These are phyloP conservation scores for Stramenopiles sp. DNA, from an alignment of 352 stramenopile genomes.

Conservation along the genomic window DNA sequence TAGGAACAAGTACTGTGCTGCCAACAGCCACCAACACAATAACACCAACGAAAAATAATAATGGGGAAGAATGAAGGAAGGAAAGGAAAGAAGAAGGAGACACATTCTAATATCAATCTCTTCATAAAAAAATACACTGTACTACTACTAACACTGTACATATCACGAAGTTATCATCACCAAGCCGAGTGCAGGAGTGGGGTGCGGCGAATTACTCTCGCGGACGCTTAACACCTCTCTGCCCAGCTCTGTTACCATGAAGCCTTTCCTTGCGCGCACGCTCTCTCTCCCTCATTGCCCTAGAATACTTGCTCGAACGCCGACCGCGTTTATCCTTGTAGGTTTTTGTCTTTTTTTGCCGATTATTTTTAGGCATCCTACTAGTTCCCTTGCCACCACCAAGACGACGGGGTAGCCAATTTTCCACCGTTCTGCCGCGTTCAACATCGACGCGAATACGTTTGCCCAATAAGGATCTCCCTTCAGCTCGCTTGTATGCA, in stretches of 20 bases:
- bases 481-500: constrained; percentile 56
- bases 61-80: too few relatives aligned
- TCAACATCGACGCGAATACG: constrained; percentile 92
- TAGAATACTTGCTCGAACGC: not conserved
- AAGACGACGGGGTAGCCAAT: constrained; percentile 81
- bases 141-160: too few relatives aligned
- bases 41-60: too few relatives aligned
- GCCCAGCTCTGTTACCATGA: too few relatives aligned
- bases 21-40: too few relatives aligned
- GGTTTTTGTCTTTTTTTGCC: not conserved
- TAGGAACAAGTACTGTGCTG: too few relatives aligned
- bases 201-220: too few relatives aligned
- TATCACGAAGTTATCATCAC: too few relatives aligned
- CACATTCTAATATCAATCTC: too few relatives aligned
- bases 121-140: too few relatives aligned
- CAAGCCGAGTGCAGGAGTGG: too few relatives aligned
- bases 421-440: constrained; percentile 79
- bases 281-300: not conserved
- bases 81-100: too few relatives aligned
- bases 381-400: constrained; percentile 75
- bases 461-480: constrained; percentile 85
- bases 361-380: constrained; percentile 25
- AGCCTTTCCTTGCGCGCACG: not conserved
- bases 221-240: not conserved
- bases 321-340: not conserved